phyloP scores from a whole-genome alignment of 805 yeast genomes.

The Myxozyma sirexii region DNA sequence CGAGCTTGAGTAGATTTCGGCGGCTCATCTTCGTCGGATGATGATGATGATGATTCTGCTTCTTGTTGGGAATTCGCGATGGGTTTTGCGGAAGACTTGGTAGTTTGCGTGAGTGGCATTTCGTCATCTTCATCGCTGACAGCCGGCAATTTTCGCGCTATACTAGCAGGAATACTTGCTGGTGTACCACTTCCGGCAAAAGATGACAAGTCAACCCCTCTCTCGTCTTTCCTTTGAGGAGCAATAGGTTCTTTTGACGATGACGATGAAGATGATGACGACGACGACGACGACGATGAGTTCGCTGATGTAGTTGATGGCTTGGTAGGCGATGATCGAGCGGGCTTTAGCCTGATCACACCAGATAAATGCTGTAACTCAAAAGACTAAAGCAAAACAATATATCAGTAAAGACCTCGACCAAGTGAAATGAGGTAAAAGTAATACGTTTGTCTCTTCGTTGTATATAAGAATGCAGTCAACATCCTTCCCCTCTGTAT shows the following conservation, averaged over 20 bases:
- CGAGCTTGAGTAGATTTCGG: conserved; percentile 3
- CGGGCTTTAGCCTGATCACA: conserved; percentile 24
- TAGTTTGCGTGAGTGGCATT: background rate
- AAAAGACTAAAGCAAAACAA: conserved; percentile 13
- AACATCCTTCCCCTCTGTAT: conserved; percentile 24
- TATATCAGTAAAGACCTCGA: background rate
- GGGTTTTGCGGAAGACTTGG: background rate
- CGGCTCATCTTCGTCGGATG: conserved; percentile 27
- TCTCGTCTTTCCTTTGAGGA: conserved; percentile 1
- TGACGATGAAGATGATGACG: conserved; percentile 15
- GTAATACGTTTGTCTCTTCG: conserved; percentile 21
- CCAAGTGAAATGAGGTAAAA: background rate
- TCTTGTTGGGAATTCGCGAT: no score
- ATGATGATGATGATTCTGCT: conserved; percentile 9
- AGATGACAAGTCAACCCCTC: conserved; percentile 23
- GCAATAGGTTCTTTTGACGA: conserved; percentile 1
- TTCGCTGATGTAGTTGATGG: conserved; percentile 4
- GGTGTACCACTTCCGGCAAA: background rate
- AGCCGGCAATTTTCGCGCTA: background rate
- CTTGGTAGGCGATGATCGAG: conserved; percentile 16
- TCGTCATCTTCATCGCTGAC: conserved; percentile 16
- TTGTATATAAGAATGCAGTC: conserved; percentile 35
- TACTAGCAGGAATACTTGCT: background rate
- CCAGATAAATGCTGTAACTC: conserved; percentile 22
- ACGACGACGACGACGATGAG: conserved; percentile 8